Base-by-base conservation (phyloP, 2,329 filamentous ascomycete species). In the Verticillium nonalfalfae region DNA sequence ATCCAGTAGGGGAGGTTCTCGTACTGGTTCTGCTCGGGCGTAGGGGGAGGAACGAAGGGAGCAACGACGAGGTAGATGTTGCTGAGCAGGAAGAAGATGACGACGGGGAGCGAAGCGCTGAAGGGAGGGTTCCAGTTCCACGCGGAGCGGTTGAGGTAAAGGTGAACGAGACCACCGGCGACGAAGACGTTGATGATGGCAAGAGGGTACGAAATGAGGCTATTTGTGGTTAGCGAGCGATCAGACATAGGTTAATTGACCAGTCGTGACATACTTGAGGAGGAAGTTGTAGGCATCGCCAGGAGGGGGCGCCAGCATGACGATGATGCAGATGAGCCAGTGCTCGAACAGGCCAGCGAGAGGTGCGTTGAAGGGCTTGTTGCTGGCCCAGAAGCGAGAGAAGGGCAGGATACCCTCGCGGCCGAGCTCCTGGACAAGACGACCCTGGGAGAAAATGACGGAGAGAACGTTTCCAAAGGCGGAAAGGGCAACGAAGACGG, bases 401-500 rank as follows among this genome's bases (percentile, higher is more conserved):
- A 84, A 86, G 0, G 87, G 87, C 2, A 90, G 73, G n/a, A 89
- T 79, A 34, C 86, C 86, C 72, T 89, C 86, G 11, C 85, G 83
- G 4, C 85, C 86, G 15, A 89, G 80, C 70, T 88, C 86, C 71
- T 88, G 87, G 0, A 87, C 86, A 5, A 89, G 75, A 59, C 87
- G 81, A 7, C 86, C 85, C 71, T 89, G 86, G 0, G 86, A 86
- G 73, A 90, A 90, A 64, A 89, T 89, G 64, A 89, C 85, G 61
- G 80, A 83, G 56, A 90, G 77, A 14, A 90, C 84, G 66, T 89
- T 90, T 34, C 86, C 87, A 65, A 88, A 86, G 4, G 86, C 86
- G 0, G 86, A 89, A 1, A 90, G 76, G 0, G 87, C 86, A 26
- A 90, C 85, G 64, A 90, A 88, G 60, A 88, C 86, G 31, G 80